Percentiles rank a stretch among this genome's conserved stretches.
Conservation (phyloP, 2,329 filamentous ascomycete genomes). For the Curvularia eragrostidis region DNA sequence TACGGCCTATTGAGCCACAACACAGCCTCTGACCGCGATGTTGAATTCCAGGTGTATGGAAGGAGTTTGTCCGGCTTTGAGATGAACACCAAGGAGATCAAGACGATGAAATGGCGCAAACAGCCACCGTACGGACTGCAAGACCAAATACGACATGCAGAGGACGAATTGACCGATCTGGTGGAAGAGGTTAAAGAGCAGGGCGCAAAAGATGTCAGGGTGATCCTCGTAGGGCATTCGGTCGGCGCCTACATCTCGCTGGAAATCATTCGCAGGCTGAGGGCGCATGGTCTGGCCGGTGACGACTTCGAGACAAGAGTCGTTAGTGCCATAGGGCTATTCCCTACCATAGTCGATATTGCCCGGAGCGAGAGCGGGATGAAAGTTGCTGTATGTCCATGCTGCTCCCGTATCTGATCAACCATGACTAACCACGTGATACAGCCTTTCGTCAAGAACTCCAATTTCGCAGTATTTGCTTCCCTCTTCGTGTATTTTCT, state of each 20-base stretch:
- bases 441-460: slow-evolving; percentile 37
- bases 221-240: slow-evolving; percentile 55
- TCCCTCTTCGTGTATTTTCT: slow-evolving; percentile 53
- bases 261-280: slow-evolving; percentile 49
- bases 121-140: slow-evolving; percentile 52
- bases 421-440: slow-evolving; percentile 13
- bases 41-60: slow-evolving; percentile 50
- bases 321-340: slow-evolving; percentile 51
- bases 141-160: slow-evolving; percentile 59
- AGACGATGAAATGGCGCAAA: slow-evolving; percentile 30
- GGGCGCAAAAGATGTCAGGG: slow-evolving; percentile 38
- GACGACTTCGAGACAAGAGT: slow-evolving; percentile 35
- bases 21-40: slow-evolving; percentile 22
- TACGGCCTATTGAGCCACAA: slow-evolving; percentile 59
- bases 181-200: slow-evolving; percentile 38
- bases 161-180: slow-evolving; percentile 52
- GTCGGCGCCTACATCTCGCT: slow-evolving; percentile 57
- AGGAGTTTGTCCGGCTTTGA: slow-evolving; percentile 55
- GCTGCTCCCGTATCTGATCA: not conserved
- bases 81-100: slow-evolving; percentile 31
- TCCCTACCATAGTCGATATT: slow-evolving; percentile 58
- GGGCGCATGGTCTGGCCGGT: slow-evolving; percentile 33
- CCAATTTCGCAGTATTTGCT: slow-evolving; percentile 35
- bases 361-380: slow-evolving; percentile 53
- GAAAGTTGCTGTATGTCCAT: slow-evolving; percentile 47